Base-by-base conservation (phyloP, 2,329 filamentous ascomycete genomes). In the Cadophora sp. region DNA sequence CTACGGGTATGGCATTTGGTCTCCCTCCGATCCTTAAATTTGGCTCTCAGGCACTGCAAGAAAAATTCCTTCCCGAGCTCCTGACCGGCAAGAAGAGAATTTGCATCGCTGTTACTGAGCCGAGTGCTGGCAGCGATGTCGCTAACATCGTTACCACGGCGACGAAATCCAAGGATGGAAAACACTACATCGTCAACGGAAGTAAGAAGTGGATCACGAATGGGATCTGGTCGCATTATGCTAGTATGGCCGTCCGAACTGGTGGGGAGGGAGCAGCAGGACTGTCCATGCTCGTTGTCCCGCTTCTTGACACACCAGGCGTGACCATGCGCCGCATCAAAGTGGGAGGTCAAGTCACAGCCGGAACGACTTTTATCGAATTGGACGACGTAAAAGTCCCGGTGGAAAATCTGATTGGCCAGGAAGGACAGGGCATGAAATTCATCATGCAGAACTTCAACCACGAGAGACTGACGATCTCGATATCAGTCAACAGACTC, bases 361-460 rank as follows among this genome's bases (percentile, higher is more conserved):
- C 87, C 0, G 91, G 91, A 2, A 93, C 91, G 1, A 92, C 91
- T 0, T 93, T 87, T 78, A 93, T 94, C 73, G 90, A 92, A 76
- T 83, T 94, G 1, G 91, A 93, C 74, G 90, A 93, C 64, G 91
- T 93, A 24, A 84, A 87, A 67, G 91, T 94, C 0, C 91, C 91
- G 0, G 84, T 88, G 0, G 85, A 86, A 74, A 93, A 93, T 76
- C 79, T 93, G 8, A 87, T 94, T 67, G 91, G 91, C 3, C 73
- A 83, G 24, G 91, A 93, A 77, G 91, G 90, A 12, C 81, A 86
- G 74, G 91, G 91, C 5, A 93, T 94, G 90, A 85, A 83, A 68
- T 91, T 92, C 75, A 86, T 91, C 75, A 92, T 92, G 89, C 90
- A 87, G 64, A 92, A 93, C 80, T 93, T 93, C 85, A 93, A 93